Percentiles rank a stretch among this genome's conserved stretches.
phyloP scores from a whole-genome alignment of 371 early-diverging fungal genomes.

The Racocetra persica region DNA sequence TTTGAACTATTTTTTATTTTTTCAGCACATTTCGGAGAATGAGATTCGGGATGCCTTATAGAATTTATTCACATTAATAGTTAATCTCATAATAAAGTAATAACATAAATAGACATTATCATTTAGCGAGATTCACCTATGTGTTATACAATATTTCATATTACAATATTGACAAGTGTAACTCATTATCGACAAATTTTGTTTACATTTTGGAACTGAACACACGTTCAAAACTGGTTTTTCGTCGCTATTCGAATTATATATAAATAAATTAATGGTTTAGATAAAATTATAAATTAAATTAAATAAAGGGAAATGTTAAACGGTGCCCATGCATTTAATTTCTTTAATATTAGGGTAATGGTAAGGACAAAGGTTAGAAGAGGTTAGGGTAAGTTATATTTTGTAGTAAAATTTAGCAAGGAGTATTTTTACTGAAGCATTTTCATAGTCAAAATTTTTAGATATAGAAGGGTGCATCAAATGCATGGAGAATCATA shows the following conservation, averaged over 20 bases:
- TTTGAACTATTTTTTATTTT: conserved; percentile 19
- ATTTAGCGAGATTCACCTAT: conserved; percentile 11
- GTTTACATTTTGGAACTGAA: conserved; percentile 31
- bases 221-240: not conserved
- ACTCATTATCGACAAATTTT: conserved; percentile 7
- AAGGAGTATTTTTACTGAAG: too few relatives aligned
- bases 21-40: conserved; percentile 39
- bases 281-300: not conserved
- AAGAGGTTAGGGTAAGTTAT: too few relatives aligned
- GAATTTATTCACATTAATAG: not conserved
- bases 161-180: conserved; percentile 40
- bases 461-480: too few relatives aligned
- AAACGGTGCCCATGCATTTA: too few relatives aligned
- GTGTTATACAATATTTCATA: conserved; percentile 34
- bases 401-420: too few relatives aligned
- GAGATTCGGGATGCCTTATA: conserved; percentile 37
- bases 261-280: not conserved
- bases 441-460: too few relatives aligned
- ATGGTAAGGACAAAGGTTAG: too few relatives aligned
- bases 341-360: too few relatives aligned
- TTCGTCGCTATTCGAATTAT: not conserved
- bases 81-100: not conserved
- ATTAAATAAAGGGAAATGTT: too few relatives aligned
- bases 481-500: too few relatives aligned
- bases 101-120: not conserved